A percentile compares a stretch with the other conserved stretches of the same genome.
Conservation (phyloP, 164 flowering plant genomes). For the Umbellularia californica region DNA sequence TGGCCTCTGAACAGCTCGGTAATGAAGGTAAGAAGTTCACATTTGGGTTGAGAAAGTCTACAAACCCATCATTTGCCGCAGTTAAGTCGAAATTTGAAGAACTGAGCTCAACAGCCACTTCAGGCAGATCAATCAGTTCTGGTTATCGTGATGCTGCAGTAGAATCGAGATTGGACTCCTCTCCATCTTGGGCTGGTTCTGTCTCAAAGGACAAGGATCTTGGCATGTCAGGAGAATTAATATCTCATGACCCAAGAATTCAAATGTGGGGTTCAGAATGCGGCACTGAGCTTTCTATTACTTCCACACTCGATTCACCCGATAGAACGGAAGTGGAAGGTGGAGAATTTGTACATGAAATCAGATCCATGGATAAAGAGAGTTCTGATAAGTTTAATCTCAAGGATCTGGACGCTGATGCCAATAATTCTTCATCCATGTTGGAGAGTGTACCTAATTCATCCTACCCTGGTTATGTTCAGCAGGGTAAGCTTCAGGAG, state of each 20-base stretch:
- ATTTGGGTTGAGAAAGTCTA: conserved; percentile 51
- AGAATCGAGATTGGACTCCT: conserved; percentile 30
- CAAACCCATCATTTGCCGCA: conserved; percentile 64
- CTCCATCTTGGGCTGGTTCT: conserved; percentile 32
- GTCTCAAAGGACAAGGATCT: conserved; percentile 25
- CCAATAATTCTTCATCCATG: conserved; percentile 12
- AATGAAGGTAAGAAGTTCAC: conserved; percentile 44
- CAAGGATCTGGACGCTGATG: conserved; percentile 16
- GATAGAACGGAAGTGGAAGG: conserved; percentile 40
- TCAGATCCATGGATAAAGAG: conserved; percentile 2
- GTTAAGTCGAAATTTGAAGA: conserved; percentile 82
- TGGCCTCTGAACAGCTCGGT: conserved; percentile 50
- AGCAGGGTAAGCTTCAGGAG: conserved; percentile 26
- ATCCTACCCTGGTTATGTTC: conserved; percentile 17
- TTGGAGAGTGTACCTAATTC: conserved; percentile 12
- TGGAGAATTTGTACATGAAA: neutral
- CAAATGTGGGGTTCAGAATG: conserved; percentile 69
- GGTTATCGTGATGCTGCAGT: conserved; percentile 29
- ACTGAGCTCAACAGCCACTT: conserved; percentile 41
- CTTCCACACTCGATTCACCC: conserved; percentile 86
- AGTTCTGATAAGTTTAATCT: conserved; percentile 9
- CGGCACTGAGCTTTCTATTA: conserved; percentile 72
- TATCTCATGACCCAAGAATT: conserved; percentile 25
- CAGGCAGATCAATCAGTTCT: conserved; percentile 31
- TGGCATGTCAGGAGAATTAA: conserved; percentile 27